Base-by-base conservation (phyloP, 768 basidiomycete species). In the Gymnopilus dilepis region DNA sequence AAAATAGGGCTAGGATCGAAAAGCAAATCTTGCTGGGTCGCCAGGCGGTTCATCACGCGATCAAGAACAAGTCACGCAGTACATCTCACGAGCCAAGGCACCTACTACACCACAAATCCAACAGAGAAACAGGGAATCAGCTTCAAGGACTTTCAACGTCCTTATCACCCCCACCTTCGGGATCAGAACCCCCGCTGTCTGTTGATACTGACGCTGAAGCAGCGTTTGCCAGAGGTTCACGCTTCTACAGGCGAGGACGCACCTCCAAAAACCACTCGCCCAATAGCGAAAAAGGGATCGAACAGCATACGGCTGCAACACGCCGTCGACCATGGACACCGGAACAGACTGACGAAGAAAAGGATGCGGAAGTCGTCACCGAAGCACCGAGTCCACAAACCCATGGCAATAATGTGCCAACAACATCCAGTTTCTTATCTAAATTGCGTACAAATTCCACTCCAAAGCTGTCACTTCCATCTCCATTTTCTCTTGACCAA, bases 1-100 rank as follows among this genome's bases (percentile, higher is more conserved):
- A 90, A 70, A 98, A 99, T 72, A 84, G 97, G n/a, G 82, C 86
- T 65, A 85, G 86, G 8, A 80, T 94, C n/a, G 90, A 97, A 74
- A 88, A 87, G 57, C 89, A 94, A 67, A 92, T 97, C 50, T 79
- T 88, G 40, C 77, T 88, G 11, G 95, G 95, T 19, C 87, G 95
- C 11, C 86, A 90, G 68, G 80, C 81, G 54, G 82, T 94, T 41
- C 89, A 92, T 19, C 82, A 75, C 62, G 76, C 82, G 7, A 73
- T 84, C 45, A 86, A 85, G 62, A 53, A 60, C 48, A 76, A 73
- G 65, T 72, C 64, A 58, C 47, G 40, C 42, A 62, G 57, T 22
- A 34, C 55, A 17, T 59, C 55, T 42, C 58, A 62, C 45, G 72
- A 71, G 60, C 64, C 69, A 34, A 68, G 67, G 26, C 65, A 73